These are phyloP conservation scores for Euphorbia lathyris DNA, from an alignment of 345 rosid genomes.

Conservation along the genomic window DNA sequence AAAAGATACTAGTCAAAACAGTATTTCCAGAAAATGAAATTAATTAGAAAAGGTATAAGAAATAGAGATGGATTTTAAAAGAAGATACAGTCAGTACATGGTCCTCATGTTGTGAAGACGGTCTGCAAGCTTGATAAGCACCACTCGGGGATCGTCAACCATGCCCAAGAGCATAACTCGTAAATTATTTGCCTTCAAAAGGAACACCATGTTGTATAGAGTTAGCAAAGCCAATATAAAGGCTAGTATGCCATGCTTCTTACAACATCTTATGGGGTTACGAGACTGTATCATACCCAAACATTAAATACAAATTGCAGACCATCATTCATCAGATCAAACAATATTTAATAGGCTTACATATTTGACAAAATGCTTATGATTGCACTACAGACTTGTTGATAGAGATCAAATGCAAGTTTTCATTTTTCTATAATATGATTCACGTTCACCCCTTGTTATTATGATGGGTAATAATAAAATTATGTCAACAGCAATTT, in stretches of 20 bases:
- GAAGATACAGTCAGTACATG: slow-evolving; percentile 42
- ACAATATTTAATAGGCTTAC: neutral
- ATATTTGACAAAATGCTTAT: neutral
- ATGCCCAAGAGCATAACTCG: slow-evolving; percentile 74
- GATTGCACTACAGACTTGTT: neutral
- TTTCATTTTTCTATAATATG: neutral
- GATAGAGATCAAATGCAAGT: neutral
- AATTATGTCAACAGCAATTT: neutral
- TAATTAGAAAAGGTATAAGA: neutral
- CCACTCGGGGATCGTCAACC: slow-evolving; percentile 80
- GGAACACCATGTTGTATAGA: neutral
- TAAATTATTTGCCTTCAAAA: slow-evolving; percentile 50
- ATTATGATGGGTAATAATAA: neutral
- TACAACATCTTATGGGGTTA: neutral
- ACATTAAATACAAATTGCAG: neutral
- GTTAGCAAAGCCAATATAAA: slow-evolving; percentile 7
- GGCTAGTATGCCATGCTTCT: neutral
- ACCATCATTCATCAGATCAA: neutral
- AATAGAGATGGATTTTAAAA: neutral
- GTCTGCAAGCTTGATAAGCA: slow-evolving; percentile 80
- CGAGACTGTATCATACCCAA: neutral
- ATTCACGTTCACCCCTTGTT: neutral
- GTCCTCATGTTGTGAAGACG: slow-evolving; percentile 87
- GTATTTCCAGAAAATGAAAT: neutral
- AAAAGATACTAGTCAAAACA: neutral